A percentile compares a stretch with the other conserved stretches of the same genome.
Conservation (phyloP, 768 basidiomycete genomes). For the Suillus variegatus region DNA sequence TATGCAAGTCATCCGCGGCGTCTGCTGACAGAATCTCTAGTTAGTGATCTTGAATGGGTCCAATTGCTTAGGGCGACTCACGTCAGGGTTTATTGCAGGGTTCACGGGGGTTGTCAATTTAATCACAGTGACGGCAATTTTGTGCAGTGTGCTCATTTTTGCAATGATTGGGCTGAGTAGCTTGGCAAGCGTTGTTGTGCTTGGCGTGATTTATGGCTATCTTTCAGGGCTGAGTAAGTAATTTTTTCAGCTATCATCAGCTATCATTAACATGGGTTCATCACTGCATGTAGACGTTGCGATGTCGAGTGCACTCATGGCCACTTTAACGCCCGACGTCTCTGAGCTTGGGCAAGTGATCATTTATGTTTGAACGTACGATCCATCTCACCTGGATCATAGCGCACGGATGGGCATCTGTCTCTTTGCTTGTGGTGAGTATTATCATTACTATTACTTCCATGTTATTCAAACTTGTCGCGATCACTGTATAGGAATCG, state of each 20-base stretch:
- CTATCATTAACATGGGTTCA: too few relatives aligned
- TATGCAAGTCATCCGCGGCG: slow-evolving; percentile 2
- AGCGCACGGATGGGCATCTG: slow-evolving; percentile 47
- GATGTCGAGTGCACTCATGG: too few relatives aligned
- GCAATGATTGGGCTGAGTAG: slow-evolving; percentile 43
- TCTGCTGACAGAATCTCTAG: slow-evolving; percentile 24
- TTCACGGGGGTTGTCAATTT: slow-evolving; percentile 46
- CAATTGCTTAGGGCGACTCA: slow-evolving; percentile 48
- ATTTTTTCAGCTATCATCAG: too few relatives aligned
- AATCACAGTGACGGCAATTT: slow-evolving; percentile 34
- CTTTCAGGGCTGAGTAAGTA: slow-evolving; percentile 43
- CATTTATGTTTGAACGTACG: too few relatives aligned
- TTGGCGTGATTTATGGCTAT: slow-evolving; percentile 49
- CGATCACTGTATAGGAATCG: slow-evolving; percentile 19
- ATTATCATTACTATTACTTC: not conserved
- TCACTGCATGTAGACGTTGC: too few relatives aligned
- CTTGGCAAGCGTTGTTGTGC: slow-evolving; percentile 38
- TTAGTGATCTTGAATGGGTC: slow-evolving; percentile 54
- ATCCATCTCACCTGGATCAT: not conserved
- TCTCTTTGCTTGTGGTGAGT: slow-evolving; percentile 43
- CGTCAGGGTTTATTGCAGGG: slow-evolving; percentile 41
- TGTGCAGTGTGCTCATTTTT: slow-evolving; percentile 42
- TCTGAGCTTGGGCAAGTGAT: too few relatives aligned
- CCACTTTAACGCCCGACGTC: too few relatives aligned
- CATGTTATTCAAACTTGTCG: too few relatives aligned